These are phyloP conservation scores for Cladophialophora psammophila DNA, from an alignment of 2,329 filamentous ascomycete genomes.

Conservation along the genomic window DNA sequence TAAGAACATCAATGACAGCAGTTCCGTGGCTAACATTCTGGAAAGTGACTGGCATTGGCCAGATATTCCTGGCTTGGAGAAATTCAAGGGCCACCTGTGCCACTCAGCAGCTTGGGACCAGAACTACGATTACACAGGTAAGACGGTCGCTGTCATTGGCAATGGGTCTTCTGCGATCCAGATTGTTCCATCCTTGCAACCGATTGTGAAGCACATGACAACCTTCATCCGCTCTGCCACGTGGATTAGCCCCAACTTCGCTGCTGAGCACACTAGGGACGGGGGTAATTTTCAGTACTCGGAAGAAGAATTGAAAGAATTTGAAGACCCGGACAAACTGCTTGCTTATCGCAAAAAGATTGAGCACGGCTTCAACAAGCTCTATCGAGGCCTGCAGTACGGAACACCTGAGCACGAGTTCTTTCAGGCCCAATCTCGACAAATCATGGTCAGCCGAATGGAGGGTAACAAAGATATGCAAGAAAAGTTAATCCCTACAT, in stretches of 20 bases:
- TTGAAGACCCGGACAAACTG: slow-evolving; percentile 28
- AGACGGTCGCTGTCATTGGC: slow-evolving; percentile 40
- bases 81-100: slow-evolving; percentile 48
- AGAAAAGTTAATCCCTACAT: slow-evolving; percentile 38
- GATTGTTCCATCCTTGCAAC: too few relatives aligned
- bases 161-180: slow-evolving; percentile 41
- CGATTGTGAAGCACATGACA: too few relatives aligned
- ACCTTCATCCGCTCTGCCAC: slow-evolving; percentile 43
- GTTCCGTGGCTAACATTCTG: too few relatives aligned
- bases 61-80: slow-evolving; percentile 41
- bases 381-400: slow-evolving; percentile 22
- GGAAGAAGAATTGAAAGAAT: slow-evolving; percentile 29
- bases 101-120: slow-evolving; percentile 50
- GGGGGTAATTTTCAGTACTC: slow-evolving; percentile 23
- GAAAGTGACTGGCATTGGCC: slow-evolving; percentile 39
- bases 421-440: neutral
- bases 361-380: slow-evolving; percentile 32
- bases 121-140: slow-evolving; percentile 48
- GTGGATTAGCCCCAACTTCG: slow-evolving; percentile 40
- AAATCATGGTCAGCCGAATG: slow-evolving; percentile 34
- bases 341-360: slow-evolving; percentile 28
- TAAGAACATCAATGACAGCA: slow-evolving; percentile 47
- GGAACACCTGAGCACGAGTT: slow-evolving; percentile 17
- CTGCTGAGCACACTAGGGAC: slow-evolving; percentile 35
- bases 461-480: slow-evolving; percentile 35